Evolutionary conservation across 352 stramenopile genomes (phyloP), one percentile per base, ranked within the genome.

Genomic region (Globisporangium takayamanum): DNA sequence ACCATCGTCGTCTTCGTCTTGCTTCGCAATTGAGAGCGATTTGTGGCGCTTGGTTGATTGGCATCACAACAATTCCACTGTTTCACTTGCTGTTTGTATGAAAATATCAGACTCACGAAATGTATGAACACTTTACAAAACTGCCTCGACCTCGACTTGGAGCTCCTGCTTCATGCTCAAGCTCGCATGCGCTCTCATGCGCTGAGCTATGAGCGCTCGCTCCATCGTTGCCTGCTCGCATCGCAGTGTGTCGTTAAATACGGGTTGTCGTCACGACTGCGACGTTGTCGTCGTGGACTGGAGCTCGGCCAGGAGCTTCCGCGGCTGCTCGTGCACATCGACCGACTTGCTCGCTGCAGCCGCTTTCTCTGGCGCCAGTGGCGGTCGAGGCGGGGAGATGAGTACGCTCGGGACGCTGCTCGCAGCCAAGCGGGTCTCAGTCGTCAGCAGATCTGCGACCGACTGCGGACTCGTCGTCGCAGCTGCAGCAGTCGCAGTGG

Each of bases 401-500:
- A 44, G 42, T 28, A 56, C 53, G 15, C 45, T 53, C 20, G 47
- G 37, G 5, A 49, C 60, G 28, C 49, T 55, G 45, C 26, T 60
- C 26, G 26, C 42, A 16, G 42, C n/a, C 22, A 39, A 37, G 14
- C 60, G 60, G 6, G 53, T 62, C 42, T 66, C 60, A 36, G 36
- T n/a, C 5, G 55, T 12, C 14, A 60, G 36, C 20, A 67, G 30
- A 3, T 85, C 73, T 5, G 74, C 69, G 10, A 93, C 81, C 7
- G 76, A 89, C 68, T 93, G 84, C 20, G 84, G 81, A 50, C 81
- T 92, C 33, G 86, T 84, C 1, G 72, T 73, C 44, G 64, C 78
- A 44, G 56, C 72, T 0, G 72, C 71, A 41, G 64, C 78, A 44
- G 56, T 72, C 0, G 72, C 71, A 41, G 64, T 81, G 46, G 53